These are phyloP conservation scores for Monosporozyma unispora DNA, from an alignment of 805 yeast species.

Conservation along the genomic window DNA sequence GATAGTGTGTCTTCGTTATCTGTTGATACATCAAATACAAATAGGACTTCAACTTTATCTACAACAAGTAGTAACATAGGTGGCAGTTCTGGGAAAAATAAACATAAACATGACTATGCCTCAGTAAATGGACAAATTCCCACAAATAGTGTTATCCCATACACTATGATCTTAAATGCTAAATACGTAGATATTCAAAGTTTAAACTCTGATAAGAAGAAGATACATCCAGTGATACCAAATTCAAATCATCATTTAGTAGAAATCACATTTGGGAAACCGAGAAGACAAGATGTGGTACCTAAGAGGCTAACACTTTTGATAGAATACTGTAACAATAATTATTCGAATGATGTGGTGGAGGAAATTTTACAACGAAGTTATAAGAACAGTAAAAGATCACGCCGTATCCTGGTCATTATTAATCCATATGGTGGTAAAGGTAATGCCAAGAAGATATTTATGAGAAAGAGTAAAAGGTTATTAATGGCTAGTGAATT, in stretches of 20 bases:
- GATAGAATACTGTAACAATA: constrained; percentile 14
- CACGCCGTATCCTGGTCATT: constrained; percentile 49
- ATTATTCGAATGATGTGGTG: constrained; percentile 15
- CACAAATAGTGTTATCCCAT: constrained; percentile 29
- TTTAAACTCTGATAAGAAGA: constrained; percentile 1
- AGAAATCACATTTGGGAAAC: constrained; percentile 32
- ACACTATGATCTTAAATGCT: constrained; percentile 25
- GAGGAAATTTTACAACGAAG: constrained; percentile 32
- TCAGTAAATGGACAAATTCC: constrained; percentile 26
- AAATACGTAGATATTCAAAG: constrained; percentile 11
- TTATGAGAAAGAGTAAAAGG: constrained; percentile 51
- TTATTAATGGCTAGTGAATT: constrained; percentile 63
- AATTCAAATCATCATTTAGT: constrained; percentile 13
- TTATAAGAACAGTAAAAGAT: constrained; percentile 34
- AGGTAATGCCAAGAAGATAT: constrained; percentile 62
- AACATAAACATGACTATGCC: constrained; percentile 9
- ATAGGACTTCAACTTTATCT: neutral
- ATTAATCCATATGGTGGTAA: constrained; percentile 91
- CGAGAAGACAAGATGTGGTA: constrained; percentile 29
- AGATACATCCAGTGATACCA: neutral
- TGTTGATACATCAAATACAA: neutral
- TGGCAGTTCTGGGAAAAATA: neutral
- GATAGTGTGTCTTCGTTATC: constrained; percentile 8
- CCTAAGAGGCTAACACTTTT: constrained; percentile 29
- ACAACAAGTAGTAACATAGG: neutral